Conservation (phyloP, 2,329 filamentous ascomycete species). For the Aplosporella prunicola region DNA sequence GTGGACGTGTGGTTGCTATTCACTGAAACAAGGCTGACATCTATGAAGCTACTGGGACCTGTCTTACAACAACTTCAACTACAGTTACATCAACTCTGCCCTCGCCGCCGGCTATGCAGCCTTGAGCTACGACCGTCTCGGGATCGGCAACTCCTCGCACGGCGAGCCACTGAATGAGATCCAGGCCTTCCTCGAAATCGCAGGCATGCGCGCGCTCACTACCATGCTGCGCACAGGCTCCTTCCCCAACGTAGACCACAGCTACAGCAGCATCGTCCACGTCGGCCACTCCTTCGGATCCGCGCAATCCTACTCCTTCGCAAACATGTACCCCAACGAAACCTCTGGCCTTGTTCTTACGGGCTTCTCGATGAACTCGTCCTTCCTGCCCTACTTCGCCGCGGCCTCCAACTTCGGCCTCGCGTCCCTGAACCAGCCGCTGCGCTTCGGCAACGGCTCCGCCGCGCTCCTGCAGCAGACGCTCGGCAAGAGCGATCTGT, state of each 20-base stretch:
- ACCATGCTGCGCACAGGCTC: conserved; percentile 37
- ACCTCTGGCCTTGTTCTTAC: conserved; percentile 52
- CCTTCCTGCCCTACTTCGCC: conserved; percentile 35
- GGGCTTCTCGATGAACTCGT: conserved; percentile 45
- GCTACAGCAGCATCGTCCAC: conserved; percentile 43
- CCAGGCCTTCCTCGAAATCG: conserved; percentile 49
- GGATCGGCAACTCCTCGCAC: conserved; percentile 49
- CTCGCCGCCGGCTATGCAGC: conserved; percentile 50
- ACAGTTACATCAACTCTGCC: conserved; percentile 51
- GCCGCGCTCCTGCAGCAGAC: not conserved
- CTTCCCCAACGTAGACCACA: conserved; percentile 33
- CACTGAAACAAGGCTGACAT: conserved; percentile 4
- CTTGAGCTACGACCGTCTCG: conserved; percentile 53
- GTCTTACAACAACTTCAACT: conserved; percentile 48
- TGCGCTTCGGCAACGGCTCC: conserved; percentile 29
- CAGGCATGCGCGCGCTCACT: conserved; percentile 48
- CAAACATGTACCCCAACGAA: conserved; percentile 42
- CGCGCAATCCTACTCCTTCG: conserved; percentile 47
- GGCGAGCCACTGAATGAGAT: conserved; percentile 52
- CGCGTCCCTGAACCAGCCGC: conserved; percentile 34
- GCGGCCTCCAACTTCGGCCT: conserved; percentile 41
- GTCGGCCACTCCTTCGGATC: conserved; percentile 58
- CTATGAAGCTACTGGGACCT: conserved; percentile 53
- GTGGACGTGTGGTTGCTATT: conserved; percentile 5
- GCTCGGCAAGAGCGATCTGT: not conserved